A percentile compares a stretch with the other conserved stretches of the same genome.
These are phyloP conservation scores for Trichoderma atrobrunneum DNA, from an alignment of 2,329 filamentous ascomycete species.

Conservation along the genomic window DNA sequence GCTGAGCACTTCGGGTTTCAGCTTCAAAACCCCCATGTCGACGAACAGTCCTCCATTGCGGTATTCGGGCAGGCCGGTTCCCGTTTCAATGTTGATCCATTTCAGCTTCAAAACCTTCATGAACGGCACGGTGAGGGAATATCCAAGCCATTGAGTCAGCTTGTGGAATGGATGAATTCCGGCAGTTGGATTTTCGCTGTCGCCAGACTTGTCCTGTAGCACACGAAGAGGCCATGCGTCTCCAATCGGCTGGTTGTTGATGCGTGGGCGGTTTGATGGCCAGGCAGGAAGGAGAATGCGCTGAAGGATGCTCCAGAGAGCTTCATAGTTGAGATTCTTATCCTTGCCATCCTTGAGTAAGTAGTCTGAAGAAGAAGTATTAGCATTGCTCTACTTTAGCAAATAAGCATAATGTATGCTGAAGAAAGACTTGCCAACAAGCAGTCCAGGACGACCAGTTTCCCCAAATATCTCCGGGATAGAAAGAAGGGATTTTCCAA, in stretches of 20 bases:
- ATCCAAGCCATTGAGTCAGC: constrained; percentile 70
- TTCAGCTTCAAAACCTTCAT: constrained; percentile 49
- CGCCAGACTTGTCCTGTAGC: background rate
- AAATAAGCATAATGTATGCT: background rate
- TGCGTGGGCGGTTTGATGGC: constrained; percentile 51
- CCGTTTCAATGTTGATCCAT: constrained; percentile 52
- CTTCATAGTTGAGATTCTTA: constrained; percentile 36
- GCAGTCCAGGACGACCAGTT: constrained; percentile 43
- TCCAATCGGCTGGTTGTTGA: constrained; percentile 43
- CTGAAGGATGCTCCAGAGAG: constrained; percentile 45
- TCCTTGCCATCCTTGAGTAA: constrained; percentile 32
- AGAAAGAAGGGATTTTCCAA: constrained; percentile 41
- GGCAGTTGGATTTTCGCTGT: background rate
- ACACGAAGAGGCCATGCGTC: constrained; percentile 48
- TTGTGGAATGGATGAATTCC: constrained; percentile 57
- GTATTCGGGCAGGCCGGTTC: constrained; percentile 70
- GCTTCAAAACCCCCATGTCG: constrained; percentile 51
- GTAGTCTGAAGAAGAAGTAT: constrained; percentile 34
- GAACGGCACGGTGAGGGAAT: constrained; percentile 68
- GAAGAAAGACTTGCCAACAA: constrained; percentile 41
- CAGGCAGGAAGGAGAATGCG: constrained; percentile 46
- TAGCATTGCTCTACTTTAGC: background rate
- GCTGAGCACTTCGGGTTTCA: constrained; percentile 45
- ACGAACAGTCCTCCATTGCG: constrained; percentile 69
- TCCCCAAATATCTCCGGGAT: constrained; percentile 41